These are phyloP conservation scores for Exophiala xenobiotica DNA, from an alignment of 2,329 filamentous ascomycete species.

Conservation along the genomic window DNA sequence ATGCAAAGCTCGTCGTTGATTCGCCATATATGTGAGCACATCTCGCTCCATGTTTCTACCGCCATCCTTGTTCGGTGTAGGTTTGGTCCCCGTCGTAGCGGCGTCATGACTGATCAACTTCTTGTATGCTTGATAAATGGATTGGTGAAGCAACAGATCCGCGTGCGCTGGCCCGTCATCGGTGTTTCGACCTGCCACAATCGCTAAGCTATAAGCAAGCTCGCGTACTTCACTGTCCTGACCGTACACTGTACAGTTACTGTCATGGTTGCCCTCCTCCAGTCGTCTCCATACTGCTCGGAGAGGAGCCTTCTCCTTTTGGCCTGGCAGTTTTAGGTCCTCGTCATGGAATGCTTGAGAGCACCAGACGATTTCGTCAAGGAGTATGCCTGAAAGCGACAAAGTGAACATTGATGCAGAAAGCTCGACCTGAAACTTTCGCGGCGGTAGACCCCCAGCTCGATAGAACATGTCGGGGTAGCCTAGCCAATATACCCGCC, in stretches of 20 bases:
- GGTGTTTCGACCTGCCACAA: conserved; percentile 9
- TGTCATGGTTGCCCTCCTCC: neutral
- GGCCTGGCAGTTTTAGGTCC: neutral
- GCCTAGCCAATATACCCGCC: conserved; percentile 14
- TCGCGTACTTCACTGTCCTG: neutral
- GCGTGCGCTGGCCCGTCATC: conserved; percentile 12
- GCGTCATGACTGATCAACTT: neutral
- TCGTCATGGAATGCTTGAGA: neutral
- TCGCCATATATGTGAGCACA: conserved; percentile 1
- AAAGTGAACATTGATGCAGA: neutral
- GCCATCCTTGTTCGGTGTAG: neutral
- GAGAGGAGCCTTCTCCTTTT: conserved; percentile 1
- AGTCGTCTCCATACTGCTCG: conserved; percentile 6
- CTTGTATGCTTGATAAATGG: conserved; percentile 10
- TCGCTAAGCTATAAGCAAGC: conserved; percentile 13
- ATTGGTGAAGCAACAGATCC: conserved; percentile 2
- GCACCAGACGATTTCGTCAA: conserved; percentile 7
- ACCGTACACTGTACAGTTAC: conserved; percentile 2
- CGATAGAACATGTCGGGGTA: conserved; percentile 14
- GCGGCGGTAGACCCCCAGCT: conserved; percentile 1
- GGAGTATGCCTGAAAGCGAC: conserved; percentile 4
- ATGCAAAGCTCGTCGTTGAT: conserved; percentile 13
- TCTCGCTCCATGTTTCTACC: conserved; percentile 7
- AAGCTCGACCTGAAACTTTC: neutral
- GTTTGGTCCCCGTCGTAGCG: neutral